phyloP scores from a whole-genome alignment of 73 alveolate species.

The Stentor coeruleus region DNA sequence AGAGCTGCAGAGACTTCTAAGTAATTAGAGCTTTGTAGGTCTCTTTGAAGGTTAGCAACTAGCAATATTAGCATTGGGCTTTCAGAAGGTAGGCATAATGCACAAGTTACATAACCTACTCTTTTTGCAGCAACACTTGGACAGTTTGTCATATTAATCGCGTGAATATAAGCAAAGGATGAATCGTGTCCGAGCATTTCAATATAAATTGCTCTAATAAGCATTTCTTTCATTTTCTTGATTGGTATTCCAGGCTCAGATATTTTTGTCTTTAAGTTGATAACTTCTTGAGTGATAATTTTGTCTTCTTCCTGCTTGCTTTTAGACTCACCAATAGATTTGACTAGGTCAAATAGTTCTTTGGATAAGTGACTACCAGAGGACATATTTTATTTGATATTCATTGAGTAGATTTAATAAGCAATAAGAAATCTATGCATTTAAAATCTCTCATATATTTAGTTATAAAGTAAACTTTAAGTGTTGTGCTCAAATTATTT shows the following conservation, averaged over 20 bases:
- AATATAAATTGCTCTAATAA: slow-evolving; percentile 94
- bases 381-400: too few species aligned
- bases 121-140: too few species aligned
- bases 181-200: slow-evolving; percentile 99
- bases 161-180: slow-evolving; percentile 95
- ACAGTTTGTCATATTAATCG: slow-evolving; percentile 97
- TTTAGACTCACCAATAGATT: slow-evolving; percentile 98
- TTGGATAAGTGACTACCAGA: slow-evolving; percentile 52
- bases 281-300: slow-evolving; percentile 91
- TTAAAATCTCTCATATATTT: too few species aligned
- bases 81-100: slow-evolving; percentile 61
- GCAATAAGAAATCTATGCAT: too few species aligned
- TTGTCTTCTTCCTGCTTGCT: slow-evolving; percentile 97
- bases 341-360: slow-evolving; percentile 97
- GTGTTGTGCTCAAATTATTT: too few species aligned
- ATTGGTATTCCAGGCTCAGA: slow-evolving; percentile 87
- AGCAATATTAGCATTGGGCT: slow-evolving; percentile 70
- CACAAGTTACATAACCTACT: slow-evolving; percentile 82
- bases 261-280: slow-evolving; percentile 79
- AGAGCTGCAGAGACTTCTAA: slow-evolving; percentile 82
- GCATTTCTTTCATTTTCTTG: slow-evolving; percentile 84
- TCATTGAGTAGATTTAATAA: too few species aligned
- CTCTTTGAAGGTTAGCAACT: slow-evolving; percentile 82
- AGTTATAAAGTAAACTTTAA: too few species aligned
- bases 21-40: slow-evolving; percentile 72